Conservation (phyloP, 345 rosid genomes). For the Sisymbrium altissimum region DNA sequence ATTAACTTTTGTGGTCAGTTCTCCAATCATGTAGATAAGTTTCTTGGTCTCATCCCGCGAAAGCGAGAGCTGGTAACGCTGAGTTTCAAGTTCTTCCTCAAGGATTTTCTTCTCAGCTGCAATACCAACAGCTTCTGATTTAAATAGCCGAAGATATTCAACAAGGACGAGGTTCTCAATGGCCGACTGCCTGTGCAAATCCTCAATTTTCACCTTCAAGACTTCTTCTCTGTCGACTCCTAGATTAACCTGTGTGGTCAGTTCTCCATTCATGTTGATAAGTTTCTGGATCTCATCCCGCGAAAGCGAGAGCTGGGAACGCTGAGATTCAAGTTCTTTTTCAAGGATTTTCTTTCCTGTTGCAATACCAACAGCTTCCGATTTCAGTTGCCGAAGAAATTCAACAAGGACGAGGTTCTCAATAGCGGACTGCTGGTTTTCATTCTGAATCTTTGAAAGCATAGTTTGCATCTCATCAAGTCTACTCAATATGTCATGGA, state of each 20-base stretch:
- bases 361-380: conserved; percentile 53
- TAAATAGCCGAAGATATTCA: conserved; percentile 45
- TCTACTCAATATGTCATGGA: conserved; percentile 40
- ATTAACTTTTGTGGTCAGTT: conserved; percentile 45
- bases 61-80: conserved; percentile 41
- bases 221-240: conserved; percentile 55
- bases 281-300: conserved; percentile 46
- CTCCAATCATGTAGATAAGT: conserved; percentile 42
- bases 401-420: conserved; percentile 65
- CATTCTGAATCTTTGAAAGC: conserved; percentile 47
- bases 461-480: conserved; percentile 54
- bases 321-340: conserved; percentile 44
- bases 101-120: conserved; percentile 45
- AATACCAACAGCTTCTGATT: conserved; percentile 49
- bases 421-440: conserved; percentile 48
- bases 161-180: conserved; percentile 62
- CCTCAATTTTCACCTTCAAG: conserved; percentile 49
- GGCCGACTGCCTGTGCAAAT: conserved; percentile 37
- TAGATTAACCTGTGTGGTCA: conserved; percentile 48
- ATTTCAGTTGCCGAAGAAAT: conserved; percentile 45
- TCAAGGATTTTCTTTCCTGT: conserved; percentile 44
- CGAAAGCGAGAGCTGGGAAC: conserved; percentile 44
- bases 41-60: conserved; percentile 46
- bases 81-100: conserved; percentile 45
- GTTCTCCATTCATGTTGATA: conserved; percentile 40